Evolutionary conservation across 371 early-diverging fungal species (phyloP).

Genomic region (Capillidium heterosporum): DNA sequence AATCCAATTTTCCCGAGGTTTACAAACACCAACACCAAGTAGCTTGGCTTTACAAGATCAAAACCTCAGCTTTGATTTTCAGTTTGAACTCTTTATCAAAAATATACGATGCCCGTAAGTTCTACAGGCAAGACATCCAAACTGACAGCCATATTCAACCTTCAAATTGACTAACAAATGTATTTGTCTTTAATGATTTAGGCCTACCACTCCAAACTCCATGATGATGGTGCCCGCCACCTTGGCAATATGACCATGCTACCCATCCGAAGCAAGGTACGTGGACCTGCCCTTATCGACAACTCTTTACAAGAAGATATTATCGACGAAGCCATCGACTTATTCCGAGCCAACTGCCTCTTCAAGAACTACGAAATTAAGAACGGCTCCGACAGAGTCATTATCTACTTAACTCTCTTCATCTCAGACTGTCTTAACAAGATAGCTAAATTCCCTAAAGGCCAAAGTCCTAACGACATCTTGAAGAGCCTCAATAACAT

Average conservation of each 20-base stretch:
- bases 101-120: no score
- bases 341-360: conserved; percentile 90
- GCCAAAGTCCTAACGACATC: conserved; percentile 26
- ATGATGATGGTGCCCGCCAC: conserved; percentile 42
- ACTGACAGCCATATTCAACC: no score
- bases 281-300: conserved; percentile 64
- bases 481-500: conserved; percentile 54
- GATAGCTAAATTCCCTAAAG: conserved; percentile 26
- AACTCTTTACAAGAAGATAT: conserved; percentile 59
- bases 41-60: no score
- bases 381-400: conserved; percentile 75
- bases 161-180: no score
- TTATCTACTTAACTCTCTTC: conserved; percentile 85
- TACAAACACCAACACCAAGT: no score
- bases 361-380: conserved; percentile 97
- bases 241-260: conserved; percentile 75
- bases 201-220: conserved; percentile 89
- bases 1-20: no score
- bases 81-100: no score
- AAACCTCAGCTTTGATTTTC: no score
- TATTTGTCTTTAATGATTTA: no score
- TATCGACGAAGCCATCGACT: conserved; percentile 78
- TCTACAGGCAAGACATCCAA: no score
- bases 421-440: conserved; percentile 72
- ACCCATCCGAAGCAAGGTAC: conserved; percentile 70